Conservation (phyloP, 1,284 basidiomycete genomes). For the Flammula alnicola region DNA sequence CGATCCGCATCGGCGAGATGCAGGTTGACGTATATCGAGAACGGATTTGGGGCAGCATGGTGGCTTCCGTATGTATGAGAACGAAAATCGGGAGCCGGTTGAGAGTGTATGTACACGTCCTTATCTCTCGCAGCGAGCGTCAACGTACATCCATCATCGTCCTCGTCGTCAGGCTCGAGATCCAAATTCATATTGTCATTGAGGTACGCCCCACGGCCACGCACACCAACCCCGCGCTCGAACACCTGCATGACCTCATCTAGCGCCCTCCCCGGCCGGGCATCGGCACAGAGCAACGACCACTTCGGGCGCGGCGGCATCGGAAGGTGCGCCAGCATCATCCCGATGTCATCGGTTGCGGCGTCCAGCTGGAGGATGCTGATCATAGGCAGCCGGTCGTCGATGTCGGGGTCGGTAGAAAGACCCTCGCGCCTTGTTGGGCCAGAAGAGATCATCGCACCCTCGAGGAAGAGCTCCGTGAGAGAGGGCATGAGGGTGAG, state of each 20-base stretch:
- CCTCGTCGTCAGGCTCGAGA: not conserved
- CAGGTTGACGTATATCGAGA: constrained; percentile 7
- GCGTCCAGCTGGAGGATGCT: constrained; percentile 15
- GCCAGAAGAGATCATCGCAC: too few species aligned
- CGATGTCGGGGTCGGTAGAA: not conserved
- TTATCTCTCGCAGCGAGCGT: constrained; percentile 13
- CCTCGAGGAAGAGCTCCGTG: constrained; percentile 15
- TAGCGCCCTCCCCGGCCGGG: constrained; percentile 12
- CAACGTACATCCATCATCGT: not conserved
- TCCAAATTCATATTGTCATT: not conserved
- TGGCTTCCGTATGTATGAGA: not conserved
- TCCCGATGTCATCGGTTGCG: constrained; percentile 12
- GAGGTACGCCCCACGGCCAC: not conserved
- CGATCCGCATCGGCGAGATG: not conserved
- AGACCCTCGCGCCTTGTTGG: too few species aligned
- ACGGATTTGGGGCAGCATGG: not conserved
- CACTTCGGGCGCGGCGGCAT: constrained; percentile 11
- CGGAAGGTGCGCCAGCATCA: constrained; percentile 9
- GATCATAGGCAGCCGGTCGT: constrained; percentile 2
- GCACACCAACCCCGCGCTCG: not conserved
- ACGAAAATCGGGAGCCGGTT: constrained; percentile 7
- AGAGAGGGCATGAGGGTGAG: constrained; percentile 19
- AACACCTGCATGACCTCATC: constrained; percentile 8
- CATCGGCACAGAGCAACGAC: constrained; percentile 11
- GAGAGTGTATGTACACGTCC: too few species aligned